Percentiles rank a stretch among this genome's conserved stretches.
Conservation (phyloP, 805 yeast species). For the Candida dajiaensis region DNA sequence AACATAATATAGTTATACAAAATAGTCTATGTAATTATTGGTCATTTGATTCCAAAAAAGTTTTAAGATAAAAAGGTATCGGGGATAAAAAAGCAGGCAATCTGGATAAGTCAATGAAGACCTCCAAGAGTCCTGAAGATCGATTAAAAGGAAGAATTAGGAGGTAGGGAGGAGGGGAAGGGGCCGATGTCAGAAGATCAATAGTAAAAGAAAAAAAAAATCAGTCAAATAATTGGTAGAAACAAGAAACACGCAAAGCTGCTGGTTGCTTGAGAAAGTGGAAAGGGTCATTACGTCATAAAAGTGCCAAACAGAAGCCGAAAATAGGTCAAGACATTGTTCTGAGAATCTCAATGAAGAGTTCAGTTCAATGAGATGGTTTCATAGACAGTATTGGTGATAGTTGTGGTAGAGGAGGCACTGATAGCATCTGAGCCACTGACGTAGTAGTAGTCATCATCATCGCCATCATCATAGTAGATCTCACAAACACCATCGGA, state of each 20-base stretch:
- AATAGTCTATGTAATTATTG: too few species aligned
- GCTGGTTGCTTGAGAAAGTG: background rate
- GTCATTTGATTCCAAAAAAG: too few species aligned
- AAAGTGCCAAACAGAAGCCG: background rate
- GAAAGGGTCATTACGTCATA: background rate
- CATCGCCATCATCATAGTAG: conserved; percentile 18
- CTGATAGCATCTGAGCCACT: conserved; percentile 24
- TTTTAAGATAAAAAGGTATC: background rate
- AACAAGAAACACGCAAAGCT: background rate
- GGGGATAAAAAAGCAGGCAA: background rate
- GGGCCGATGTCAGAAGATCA: background rate
- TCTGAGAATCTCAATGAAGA: background rate
- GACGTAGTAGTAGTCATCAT: conserved; percentile 16
- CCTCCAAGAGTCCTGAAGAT: background rate
- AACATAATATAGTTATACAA: too few species aligned
- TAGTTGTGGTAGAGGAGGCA: conserved; percentile 23
- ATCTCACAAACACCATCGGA: conserved; percentile 23
- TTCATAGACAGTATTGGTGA: conserved; percentile 18
- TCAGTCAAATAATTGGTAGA: background rate
- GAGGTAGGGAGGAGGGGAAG: too few species aligned
- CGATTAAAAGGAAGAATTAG: background rate
- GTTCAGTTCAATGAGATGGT: conserved; percentile 13
- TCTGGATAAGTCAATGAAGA: background rate
- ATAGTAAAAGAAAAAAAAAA: background rate
- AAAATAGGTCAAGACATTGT: background rate